phyloP scores from a whole-genome alignment of 2,329 filamentous ascomycete species.

The Lachnellula cervina region DNA sequence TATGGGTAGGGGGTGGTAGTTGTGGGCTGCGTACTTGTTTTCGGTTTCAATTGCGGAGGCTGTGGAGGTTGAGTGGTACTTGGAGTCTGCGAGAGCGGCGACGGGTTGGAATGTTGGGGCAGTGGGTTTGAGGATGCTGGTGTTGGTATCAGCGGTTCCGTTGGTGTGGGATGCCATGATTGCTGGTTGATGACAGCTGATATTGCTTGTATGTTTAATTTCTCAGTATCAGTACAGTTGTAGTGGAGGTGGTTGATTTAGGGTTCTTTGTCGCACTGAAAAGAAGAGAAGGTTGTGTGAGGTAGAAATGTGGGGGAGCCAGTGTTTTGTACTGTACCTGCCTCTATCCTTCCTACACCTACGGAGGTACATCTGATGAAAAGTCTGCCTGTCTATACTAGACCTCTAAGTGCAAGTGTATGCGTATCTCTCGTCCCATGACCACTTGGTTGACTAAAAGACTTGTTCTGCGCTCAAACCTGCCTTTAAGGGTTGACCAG shows the following conservation, averaged over 20 bases:
- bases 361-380: too few species aligned
- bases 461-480: conserved; percentile 5
- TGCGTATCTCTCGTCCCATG: conserved; percentile 16
- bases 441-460: conserved; percentile 12
- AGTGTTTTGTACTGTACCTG: neutral
- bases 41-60: conserved; percentile 75
- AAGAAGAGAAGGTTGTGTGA: neutral
- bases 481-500: conserved; percentile 8
- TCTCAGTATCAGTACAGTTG: neutral
- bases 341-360: too few species aligned
- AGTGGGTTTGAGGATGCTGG: conserved; percentile 33
- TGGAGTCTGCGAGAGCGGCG: conserved; percentile 27
- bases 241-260: neutral
- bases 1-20: conserved; percentile 95
- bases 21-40: conserved; percentile 85
- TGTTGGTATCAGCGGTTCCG: conserved; percentile 32
- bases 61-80: conserved; percentile 73
- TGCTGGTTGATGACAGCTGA: conserved; percentile 2
- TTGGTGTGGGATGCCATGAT: conserved; percentile 58
- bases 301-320: conserved; percentile 1
- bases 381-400: conserved; percentile 5
- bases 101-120: conserved; percentile 30
- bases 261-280: neutral
- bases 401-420: conserved; percentile 22
- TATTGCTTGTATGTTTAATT: neutral